A percentile compares a stretch with the other conserved stretches of the same genome.
These are phyloP conservation scores for Nitzschia sp. DNA, from an alignment of 108 stramenopile species.

Conservation along the genomic window DNA sequence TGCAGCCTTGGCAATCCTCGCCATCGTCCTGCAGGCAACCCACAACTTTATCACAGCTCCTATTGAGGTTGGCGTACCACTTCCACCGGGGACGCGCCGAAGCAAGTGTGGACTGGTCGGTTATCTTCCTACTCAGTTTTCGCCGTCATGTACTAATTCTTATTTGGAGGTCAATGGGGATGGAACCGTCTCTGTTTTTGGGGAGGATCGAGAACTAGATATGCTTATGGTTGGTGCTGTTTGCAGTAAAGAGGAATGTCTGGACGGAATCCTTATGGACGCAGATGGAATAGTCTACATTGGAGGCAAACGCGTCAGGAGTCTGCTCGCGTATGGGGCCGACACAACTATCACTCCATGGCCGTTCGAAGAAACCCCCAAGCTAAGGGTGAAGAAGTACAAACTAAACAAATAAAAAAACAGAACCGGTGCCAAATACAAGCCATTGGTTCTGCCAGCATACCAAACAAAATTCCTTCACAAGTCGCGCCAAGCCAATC, in stretches of 20 bases:
- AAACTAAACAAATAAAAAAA: constrained; percentile 2
- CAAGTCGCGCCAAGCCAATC: no score
- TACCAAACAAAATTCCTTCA: no score
- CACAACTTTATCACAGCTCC: constrained; percentile 36
- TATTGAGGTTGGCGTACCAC: constrained; percentile 23
- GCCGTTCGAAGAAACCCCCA: constrained; percentile 46
- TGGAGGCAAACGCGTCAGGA: constrained; percentile 28
- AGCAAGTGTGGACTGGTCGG: constrained; percentile 48
- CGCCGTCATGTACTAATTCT: constrained; percentile 19
- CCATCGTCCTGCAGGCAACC: constrained; percentile 18
- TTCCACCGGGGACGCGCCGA: constrained; percentile 33
- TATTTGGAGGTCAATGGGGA: constrained; percentile 35
- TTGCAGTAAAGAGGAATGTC: constrained; percentile 20
- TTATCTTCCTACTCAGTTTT: background rate
- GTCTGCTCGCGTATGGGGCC: background rate
- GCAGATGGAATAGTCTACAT: constrained; percentile 36
- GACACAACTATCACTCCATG: constrained; percentile 24
- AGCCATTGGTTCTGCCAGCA: no score
- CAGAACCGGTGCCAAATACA: no score
- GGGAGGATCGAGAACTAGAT: constrained; percentile 20
- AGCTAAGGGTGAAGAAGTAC: constrained; percentile 26
- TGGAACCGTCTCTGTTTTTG: constrained; percentile 30
- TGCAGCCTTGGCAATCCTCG: constrained; percentile 8
- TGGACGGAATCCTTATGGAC: constrained; percentile 31
- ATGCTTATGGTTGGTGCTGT: constrained; percentile 36